Percentiles rank a stretch among this genome's conserved stretches.
These are phyloP conservation scores for Suhomyces maxii DNA, from an alignment of 1,139 yeast species.

Conservation along the genomic window DNA sequence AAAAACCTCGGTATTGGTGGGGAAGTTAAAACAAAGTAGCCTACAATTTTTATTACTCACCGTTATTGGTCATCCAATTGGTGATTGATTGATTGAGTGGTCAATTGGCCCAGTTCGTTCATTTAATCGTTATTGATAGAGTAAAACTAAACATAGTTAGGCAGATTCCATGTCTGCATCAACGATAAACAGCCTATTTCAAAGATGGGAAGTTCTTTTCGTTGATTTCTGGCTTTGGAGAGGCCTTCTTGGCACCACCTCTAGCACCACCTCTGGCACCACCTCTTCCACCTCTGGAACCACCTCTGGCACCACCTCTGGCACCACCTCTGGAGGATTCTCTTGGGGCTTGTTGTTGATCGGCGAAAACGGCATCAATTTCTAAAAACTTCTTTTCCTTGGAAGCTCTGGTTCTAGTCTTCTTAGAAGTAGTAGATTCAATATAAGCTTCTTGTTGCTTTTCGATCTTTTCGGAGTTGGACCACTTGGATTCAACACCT, in stretches of 20 bases:
- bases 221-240: conserved; percentile 46
- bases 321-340: conserved; percentile 27
- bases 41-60: too few relatives aligned
- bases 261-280: conserved; percentile 23
- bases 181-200: conserved; percentile 9
- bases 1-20: too few relatives aligned
- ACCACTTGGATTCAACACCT: conserved; percentile 59
- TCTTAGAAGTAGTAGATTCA: conserved; percentile 59
- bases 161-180: neutral
- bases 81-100: too few relatives aligned
- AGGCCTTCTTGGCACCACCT: conserved; percentile 20
- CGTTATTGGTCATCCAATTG: too few relatives aligned
- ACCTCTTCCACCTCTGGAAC: conserved; percentile 15
- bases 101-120: neutral
- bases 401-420: conserved; percentile 58
- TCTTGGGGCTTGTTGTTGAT: conserved; percentile 27
- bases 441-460: conserved; percentile 59
- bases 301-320: conserved; percentile 39
- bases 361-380: conserved; percentile 64
- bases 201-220: conserved; percentile 68
- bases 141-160: conserved; percentile 2
- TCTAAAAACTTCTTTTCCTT: conserved; percentile 73
- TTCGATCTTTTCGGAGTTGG: conserved; percentile 60
- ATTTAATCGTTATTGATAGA: conserved; percentile 7
- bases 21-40: too few relatives aligned